Conservation (phyloP, 2,329 filamentous ascomycete species). For the Pseudocercospora vitis region DNA sequence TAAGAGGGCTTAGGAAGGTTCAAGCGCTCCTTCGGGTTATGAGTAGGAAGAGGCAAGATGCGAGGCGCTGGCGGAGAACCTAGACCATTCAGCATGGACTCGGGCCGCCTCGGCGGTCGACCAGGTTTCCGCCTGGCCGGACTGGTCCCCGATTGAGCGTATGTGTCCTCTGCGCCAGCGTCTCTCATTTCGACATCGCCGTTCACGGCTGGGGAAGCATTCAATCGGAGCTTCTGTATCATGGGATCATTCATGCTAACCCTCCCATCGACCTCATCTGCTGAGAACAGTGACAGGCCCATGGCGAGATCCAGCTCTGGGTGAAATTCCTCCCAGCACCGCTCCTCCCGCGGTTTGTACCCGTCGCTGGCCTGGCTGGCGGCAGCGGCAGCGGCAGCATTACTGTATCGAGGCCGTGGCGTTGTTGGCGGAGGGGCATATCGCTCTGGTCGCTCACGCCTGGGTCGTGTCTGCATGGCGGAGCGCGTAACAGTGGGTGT, state of each 20-base stretch:
- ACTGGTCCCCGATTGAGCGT: slow-evolving; percentile 1
- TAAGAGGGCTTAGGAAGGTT: slow-evolving; percentile 75
- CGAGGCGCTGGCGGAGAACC: slow-evolving; percentile 62
- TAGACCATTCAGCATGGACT: slow-evolving; percentile 61
- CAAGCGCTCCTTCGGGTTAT: slow-evolving; percentile 76
- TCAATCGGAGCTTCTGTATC: slow-evolving; percentile 38
- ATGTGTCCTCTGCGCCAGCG: slow-evolving; percentile 21
- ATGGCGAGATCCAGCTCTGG: slow-evolving; percentile 88
- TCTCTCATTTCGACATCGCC: slow-evolving; percentile 33
- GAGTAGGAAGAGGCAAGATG: slow-evolving; percentile 73
- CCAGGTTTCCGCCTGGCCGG: slow-evolving; percentile 59
- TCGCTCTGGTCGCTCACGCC: slow-evolving; percentile 33
- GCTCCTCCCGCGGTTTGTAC: slow-evolving; percentile 95
- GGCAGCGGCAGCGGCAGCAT: slow-evolving; percentile 83
- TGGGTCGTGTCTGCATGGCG: slow-evolving; percentile 33
- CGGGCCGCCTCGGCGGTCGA: slow-evolving; percentile 62
- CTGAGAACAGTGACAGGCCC: slow-evolving; percentile 73
- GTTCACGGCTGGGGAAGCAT: slow-evolving; percentile 23
- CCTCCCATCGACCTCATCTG: slow-evolving; percentile 81
- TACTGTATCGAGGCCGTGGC: slow-evolving; percentile 71
- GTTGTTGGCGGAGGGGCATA: slow-evolving; percentile 46
- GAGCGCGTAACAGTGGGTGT: slow-evolving; percentile 25
- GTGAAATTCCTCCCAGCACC: slow-evolving; percentile 97
- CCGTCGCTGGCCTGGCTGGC: slow-evolving; percentile 89
- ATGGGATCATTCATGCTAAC: slow-evolving; percentile 44